These are phyloP conservation scores for Penicillium parvum DNA, from an alignment of 495 filamentous ascomycete species.

Conservation along the genomic window DNA sequence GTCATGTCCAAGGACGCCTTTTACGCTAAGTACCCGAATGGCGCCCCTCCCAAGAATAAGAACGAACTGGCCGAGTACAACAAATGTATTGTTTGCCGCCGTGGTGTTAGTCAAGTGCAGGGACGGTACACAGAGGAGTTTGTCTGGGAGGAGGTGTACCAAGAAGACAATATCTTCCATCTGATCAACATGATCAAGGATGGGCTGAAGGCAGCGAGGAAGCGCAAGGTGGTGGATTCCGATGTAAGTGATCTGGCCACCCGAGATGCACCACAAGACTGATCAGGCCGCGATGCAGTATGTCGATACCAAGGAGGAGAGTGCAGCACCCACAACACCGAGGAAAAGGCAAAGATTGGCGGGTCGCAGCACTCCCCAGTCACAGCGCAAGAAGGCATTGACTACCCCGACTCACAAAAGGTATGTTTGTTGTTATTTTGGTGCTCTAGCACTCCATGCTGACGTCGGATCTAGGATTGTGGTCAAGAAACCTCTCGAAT, in stretches of 20 bases:
- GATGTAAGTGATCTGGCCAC: conserved; percentile 36
- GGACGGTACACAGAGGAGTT: conserved; percentile 93
- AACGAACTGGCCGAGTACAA: conserved; percentile 59
- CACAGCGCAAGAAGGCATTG: conserved; percentile 48
- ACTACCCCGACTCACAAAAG: conserved; percentile 72
- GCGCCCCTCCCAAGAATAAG: conserved; percentile 67
- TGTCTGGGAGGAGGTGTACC: conserved; percentile 79
- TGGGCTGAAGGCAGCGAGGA: conserved; percentile 55
- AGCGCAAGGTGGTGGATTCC: conserved; percentile 42
- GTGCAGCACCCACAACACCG: conserved; percentile 52
- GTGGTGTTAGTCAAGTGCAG: conserved; percentile 82
- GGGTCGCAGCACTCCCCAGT: conserved; percentile 56
- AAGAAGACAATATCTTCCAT: conserved; percentile 56
- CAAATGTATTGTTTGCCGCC: conserved; percentile 85
- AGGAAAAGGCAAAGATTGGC: conserved; percentile 52
- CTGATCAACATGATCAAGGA: conserved; percentile 62
- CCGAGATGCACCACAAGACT: background rate
- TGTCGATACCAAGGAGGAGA: conserved; percentile 41
- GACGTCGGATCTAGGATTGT: conserved; percentile 49
- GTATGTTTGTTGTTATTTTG: conserved; percentile 19
- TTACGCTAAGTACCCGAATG: conserved; percentile 63
- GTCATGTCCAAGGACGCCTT: conserved; percentile 72
- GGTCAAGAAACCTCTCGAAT: conserved; percentile 88
- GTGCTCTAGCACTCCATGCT: background rate
- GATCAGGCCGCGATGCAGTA: conserved; percentile 21